Base-by-base conservation (phyloP, 352 stramenopile species). In the Stramenopiles sp. region DNA sequence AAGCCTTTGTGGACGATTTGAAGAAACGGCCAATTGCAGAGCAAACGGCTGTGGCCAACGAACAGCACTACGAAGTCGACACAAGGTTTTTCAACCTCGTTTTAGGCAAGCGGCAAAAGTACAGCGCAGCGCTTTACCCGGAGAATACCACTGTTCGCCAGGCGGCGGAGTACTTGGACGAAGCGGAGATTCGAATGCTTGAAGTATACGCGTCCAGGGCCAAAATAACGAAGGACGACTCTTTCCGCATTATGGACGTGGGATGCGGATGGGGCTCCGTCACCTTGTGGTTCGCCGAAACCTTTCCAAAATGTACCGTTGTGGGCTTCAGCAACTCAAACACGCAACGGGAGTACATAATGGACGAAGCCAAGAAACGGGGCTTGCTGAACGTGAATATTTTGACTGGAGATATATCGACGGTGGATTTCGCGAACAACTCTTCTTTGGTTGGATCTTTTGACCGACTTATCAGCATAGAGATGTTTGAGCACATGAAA, bases 31-130 rank as follows among this genome's bases (percentile, higher is more conserved):
- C 36, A 3, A 75, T 76, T 69, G 43, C 73, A 3, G 4, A 74
- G 49, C 37, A 86, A 48, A 89, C 85, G 3, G 76, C 85, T 25
- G 85, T 76, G 12, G 88, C 88, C 1, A 94, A 94, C 80, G 80
- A 88, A 49, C 88, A 95, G 78, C 88, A 95, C 80, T 95, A 95
- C 76, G 88, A 95, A 78, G 87, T 94, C 1, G 86, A 83, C 18
- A 81, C 85, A 18, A 80, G 81, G 32, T 92, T 94, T 71, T 94
- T 92, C 76, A 76, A 83, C 74, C 75, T 90, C 4, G 86, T 82
- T 74, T 79, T 95, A 0, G 88, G 88, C 32, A 84, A 82, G 0
- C 75, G 82, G 31, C 84, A 89, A 37, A 95, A 95, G 81, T 95
- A 95, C 78, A 87, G 79, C 0, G 85, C 74, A 75, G 84, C 86